Base-by-base conservation (phyloP, 2,329 filamentous ascomycete species). In the Epichloe sylvatica region DNA sequence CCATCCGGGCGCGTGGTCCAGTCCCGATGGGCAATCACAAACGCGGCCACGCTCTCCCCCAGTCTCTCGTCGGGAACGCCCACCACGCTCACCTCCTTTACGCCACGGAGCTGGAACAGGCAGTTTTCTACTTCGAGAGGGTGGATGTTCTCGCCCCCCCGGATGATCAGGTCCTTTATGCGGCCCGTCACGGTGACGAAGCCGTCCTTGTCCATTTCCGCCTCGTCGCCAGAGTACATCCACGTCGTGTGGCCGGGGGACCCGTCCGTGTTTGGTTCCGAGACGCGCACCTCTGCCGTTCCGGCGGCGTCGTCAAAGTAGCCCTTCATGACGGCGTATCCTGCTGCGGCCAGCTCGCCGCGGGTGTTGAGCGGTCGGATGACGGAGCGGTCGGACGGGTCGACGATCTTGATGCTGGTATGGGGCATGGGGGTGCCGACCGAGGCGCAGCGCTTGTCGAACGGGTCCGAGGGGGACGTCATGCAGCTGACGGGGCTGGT, bases 211-310 rank as follows among this genome's bases (percentile, higher is more conserved):
- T 94, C 87, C 77, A 97, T 94, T 47, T 72, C 70, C 2, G 89
- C 92, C 70, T 97, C 91, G 60, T 98, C 92, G 19, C 92, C 92
- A 0, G 85, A 94, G 66, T 85, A 74, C 84, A 97, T 92, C 91
- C 91, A 97, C 17, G 84, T 61, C 43, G 74, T 77, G 5, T 74
- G 17, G 52, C 53, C 35, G 49, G 43, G 25, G 30, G 30, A 13
- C 7, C 39, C 45, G 19, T 47, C 50, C 40, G 19, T 65, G 9
- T 75, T 67, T 48, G 78, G 51, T 45, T 76, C 74, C 3, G 54
- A 50, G 4, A 70, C 55, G 19, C 82, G 71, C 5, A 84, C 87
- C 60, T 86, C 83, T 0, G 70, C 70, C 0, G 90, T 96, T 54
- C 73, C 74, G 23, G 64, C 75, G 11, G 76, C 72, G 60, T 94